A percentile compares a stretch with the other conserved stretches of the same genome.
phyloP scores from a whole-genome alignment of 176 grass and related monocot species.

The Eleusine coracana region DNA sequence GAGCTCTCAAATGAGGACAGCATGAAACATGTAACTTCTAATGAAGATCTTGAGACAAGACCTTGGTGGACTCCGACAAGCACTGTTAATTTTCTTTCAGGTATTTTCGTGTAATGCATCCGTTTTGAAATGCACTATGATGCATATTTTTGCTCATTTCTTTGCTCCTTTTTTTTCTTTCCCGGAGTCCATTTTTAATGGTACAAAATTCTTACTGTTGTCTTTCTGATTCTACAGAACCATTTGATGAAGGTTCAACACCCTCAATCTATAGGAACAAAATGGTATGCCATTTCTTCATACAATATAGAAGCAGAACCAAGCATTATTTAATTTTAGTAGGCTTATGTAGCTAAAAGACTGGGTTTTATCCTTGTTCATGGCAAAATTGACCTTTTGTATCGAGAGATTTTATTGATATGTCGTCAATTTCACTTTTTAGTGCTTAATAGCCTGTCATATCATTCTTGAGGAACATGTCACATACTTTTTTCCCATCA shows the following conservation, averaged over 20 bases:
- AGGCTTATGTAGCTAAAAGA: slow-evolving; percentile 2
- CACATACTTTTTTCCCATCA: background rate
- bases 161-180: background rate
- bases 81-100: slow-evolving; percentile 79
- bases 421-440: background rate
- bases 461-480: background rate
- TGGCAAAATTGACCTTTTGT: slow-evolving; percentile 4
- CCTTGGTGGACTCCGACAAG: slow-evolving; percentile 92
- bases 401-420: background rate
- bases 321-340: slow-evolving; percentile 17
- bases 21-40: slow-evolving; percentile 71
- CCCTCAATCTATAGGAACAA: slow-evolving; percentile 58
- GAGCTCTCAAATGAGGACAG: slow-evolving; percentile 71
- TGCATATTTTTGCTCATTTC: slow-evolving; percentile 9
- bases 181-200: background rate
- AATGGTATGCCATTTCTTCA: slow-evolving; percentile 54
- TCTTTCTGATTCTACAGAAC: slow-evolving; percentile 51
- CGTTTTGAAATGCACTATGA: slow-evolving; percentile 32
- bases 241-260: slow-evolving; percentile 61
- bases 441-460: background rate
- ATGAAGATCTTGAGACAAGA: slow-evolving; percentile 81
- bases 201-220: slow-evolving; percentile 11
- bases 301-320: background rate
- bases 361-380: slow-evolving; percentile 3
- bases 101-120: slow-evolving; percentile 44